Conservation (phyloP, 1,284 basidiomycete genomes). For the Ceratobasidium sp. region DNA sequence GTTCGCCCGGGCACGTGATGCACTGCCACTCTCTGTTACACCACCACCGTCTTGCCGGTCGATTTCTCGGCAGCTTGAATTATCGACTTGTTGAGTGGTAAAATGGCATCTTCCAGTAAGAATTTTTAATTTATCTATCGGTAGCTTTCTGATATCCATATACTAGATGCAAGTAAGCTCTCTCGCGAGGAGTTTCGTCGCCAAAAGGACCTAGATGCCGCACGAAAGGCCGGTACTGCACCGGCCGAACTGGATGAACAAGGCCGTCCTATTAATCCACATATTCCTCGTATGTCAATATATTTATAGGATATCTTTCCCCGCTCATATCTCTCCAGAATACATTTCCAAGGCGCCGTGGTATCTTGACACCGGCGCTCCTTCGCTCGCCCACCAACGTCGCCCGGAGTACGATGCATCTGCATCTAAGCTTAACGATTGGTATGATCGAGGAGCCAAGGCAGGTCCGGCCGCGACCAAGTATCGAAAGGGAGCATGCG, state of each 20-base stretch:
- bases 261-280: constrained; percentile 95
- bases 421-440: constrained; percentile 77
- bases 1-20: constrained; percentile 4
- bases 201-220: constrained; percentile 94
- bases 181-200: constrained; percentile 91
- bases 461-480: constrained; percentile 91
- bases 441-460: constrained; percentile 90
- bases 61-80: background rate
- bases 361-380: constrained; percentile 92
- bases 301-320: background rate
- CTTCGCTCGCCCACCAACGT: constrained; percentile 92
- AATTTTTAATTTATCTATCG: no score
- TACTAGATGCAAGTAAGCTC: constrained; percentile 72
- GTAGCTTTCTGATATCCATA: background rate
- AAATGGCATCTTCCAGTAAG: constrained; percentile 37
- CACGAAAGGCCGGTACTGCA: constrained; percentile 95
- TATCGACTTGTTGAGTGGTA: background rate
- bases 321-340: constrained; percentile 58
- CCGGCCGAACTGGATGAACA: constrained; percentile 93
- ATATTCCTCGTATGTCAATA: constrained; percentile 84
- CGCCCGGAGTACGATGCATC: constrained; percentile 71
- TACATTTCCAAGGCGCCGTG: constrained; percentile 96
- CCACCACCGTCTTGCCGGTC: constrained; percentile 5
- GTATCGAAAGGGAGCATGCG: constrained; percentile 96
- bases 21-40: constrained; percentile 10